A percentile compares a stretch with the other conserved stretches of the same genome.
Conservation (phyloP, 2,329 filamentous ascomycete species). For the Aureobasidium zeae region DNA sequence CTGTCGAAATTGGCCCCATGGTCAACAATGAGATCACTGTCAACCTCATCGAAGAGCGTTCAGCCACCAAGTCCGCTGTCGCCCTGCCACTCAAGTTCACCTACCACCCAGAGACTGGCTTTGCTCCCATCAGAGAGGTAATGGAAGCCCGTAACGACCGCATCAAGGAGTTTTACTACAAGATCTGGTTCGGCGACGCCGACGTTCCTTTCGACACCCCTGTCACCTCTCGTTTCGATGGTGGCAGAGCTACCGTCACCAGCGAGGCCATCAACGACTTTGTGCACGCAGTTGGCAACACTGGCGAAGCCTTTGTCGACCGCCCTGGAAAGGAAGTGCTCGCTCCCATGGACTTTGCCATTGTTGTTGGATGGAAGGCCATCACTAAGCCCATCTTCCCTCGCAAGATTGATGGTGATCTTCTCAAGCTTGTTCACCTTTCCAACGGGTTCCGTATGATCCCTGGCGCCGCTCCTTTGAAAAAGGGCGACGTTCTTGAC, state of each 20-base stretch:
- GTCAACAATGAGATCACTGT: slow-evolving; percentile 72
- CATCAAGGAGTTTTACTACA: slow-evolving; percentile 99
- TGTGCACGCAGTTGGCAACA: slow-evolving; percentile 97
- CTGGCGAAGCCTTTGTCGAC: slow-evolving; percentile 93
- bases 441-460: slow-evolving; percentile 99
- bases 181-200: slow-evolving; percentile 90
- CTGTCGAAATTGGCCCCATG: slow-evolving; percentile 72
- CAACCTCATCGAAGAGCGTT: slow-evolving; percentile 88
- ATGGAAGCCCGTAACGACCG: slow-evolving; percentile 94
- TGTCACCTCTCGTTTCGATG: slow-evolving; percentile 81
- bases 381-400: slow-evolving; percentile 99
- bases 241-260: slow-evolving; percentile 77
- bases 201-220: slow-evolving; percentile 71
- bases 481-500: slow-evolving; percentile 86
- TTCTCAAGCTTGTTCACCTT: slow-evolving; percentile 90
- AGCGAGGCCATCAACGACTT: slow-evolving; percentile 95
- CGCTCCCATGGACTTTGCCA: slow-evolving; percentile 81
- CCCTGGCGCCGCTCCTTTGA: slow-evolving; percentile 83
- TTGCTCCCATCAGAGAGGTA: slow-evolving; percentile 93
- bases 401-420: slow-evolving; percentile 85
- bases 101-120: slow-evolving; percentile 91
- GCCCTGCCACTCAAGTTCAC: slow-evolving; percentile 78
- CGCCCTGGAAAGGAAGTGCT: slow-evolving; percentile 87
- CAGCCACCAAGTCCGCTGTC: slow-evolving; percentile 72
- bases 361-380: slow-evolving; percentile 56